Evolutionary conservation across 768 basidiomycete species (phyloP).

Genomic region (Suillus lakei): DNA sequence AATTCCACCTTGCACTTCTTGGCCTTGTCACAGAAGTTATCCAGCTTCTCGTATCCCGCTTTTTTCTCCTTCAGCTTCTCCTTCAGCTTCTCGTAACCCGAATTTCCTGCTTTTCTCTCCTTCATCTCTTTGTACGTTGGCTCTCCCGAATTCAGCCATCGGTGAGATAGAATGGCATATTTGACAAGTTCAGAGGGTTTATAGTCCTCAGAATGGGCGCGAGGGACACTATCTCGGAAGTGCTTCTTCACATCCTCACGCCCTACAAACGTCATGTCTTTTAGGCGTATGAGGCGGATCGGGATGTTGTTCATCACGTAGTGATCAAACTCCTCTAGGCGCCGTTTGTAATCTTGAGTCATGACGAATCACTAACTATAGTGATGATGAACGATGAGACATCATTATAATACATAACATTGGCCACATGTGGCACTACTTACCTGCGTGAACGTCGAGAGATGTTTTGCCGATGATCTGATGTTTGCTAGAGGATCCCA

Average conservation of each 20-base stretch:
- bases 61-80: too few species aligned
- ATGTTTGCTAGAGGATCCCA: not conserved
- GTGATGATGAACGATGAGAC: not conserved
- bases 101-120: not conserved
- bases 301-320: slow-evolving; percentile 3
- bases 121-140: slow-evolving; percentile 10
- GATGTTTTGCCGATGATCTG: not conserved
- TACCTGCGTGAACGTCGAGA: not conserved
- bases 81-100: slow-evolving; percentile 6
- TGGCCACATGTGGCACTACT: not conserved
- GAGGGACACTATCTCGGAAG: not conserved
- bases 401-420: not conserved
- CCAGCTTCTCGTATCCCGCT: too few species aligned
- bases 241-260: not conserved
- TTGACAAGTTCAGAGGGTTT: not conserved
- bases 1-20: not conserved
- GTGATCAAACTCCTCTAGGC: not conserved
- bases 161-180: slow-evolving; percentile 14
- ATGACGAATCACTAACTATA: not conserved
- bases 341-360: not conserved
- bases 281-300: not conserved
- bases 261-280: not conserved
- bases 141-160: slow-evolving; percentile 12
- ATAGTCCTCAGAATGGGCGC: not conserved
- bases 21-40: not conserved